Base-by-base conservation (phyloP, 1,284 basidiomycete genomes). In the Sporisorium reilianum region DNA sequence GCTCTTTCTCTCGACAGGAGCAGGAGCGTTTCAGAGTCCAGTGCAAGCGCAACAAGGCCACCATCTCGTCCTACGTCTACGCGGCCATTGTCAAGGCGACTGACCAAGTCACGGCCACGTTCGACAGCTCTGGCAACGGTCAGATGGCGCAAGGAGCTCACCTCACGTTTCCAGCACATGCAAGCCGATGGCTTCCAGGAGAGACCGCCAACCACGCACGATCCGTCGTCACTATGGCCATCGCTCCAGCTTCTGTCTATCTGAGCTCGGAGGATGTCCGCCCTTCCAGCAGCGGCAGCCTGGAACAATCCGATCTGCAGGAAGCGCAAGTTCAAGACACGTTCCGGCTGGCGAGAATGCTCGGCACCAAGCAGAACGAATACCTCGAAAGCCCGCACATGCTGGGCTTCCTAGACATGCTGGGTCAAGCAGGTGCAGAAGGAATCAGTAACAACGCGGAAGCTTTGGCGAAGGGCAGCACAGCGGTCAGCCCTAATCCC, bases 1-100 rank as follows among this genome's bases (percentile, higher is more conserved):
- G 41, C 10, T 44, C 41, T 7, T 44, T 44, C 22, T 12, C 22
- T 23, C 22, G 22, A 44, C 7, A 44, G 18, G 41, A 44, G 41
- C 41, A 44, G 41, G 41, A 44, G 25, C 5, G 41, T 3, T 44
- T 44, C 10, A 44, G 41, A 9, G 25, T 44, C 8, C 20, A 14
- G 22, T 44, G 41, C 41, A 44, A 44, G 41, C 41, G 41, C 41
- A 44, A 44, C 41, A 23, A 44, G 12, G 41, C 22, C 23, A 44
- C 41, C 41, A 44, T 44, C 41, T 44, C 41, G 10, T 44, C 41
- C 7, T 44, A 23, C 12, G 41, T 44, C 22, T 44, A 44, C 23
- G 41, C 41, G 3, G 20, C 41, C 22, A 25, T 44, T 23, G 41
- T 44, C 12, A 44, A 44, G 41, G 22, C 41, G 11, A 44, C 25